These are phyloP conservation scores for Trypanosoma congolense DNA, from an alignment of 208 protist species.

Conservation along the genomic window DNA sequence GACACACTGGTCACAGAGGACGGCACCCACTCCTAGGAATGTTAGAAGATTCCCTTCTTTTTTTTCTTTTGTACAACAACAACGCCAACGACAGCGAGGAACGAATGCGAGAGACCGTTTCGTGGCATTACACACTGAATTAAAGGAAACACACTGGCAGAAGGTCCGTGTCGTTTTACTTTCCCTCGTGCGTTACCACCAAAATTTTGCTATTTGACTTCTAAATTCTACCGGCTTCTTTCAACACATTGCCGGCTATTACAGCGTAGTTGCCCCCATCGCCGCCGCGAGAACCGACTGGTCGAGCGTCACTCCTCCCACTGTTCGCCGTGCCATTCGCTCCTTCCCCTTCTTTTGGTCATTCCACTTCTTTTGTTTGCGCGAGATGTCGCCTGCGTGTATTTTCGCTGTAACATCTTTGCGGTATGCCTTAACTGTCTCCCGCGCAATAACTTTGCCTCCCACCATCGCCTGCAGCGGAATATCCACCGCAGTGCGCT, in stretches of 20 bases:
- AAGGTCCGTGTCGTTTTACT: neutral
- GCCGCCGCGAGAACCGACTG: constrained; percentile 90
- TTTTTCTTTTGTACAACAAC: too few species aligned
- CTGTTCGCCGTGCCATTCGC: constrained; percentile 87
- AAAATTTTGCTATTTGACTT: neutral
- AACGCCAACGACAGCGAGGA: too few species aligned
- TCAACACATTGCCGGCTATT: too few species aligned
- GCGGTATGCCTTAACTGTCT: constrained; percentile 90
- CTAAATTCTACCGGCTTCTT: too few species aligned
- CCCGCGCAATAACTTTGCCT: constrained; percentile 87
- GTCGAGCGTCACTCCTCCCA: constrained; percentile 90
- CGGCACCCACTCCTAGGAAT: too few species aligned
- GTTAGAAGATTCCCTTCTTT: too few species aligned
- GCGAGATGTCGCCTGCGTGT: constrained; percentile 94
- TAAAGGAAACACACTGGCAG: too few species aligned
- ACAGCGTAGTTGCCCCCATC: constrained; percentile 65
- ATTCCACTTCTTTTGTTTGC: constrained; percentile 95
- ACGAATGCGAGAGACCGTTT: too few species aligned
- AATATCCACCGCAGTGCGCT: constrained; percentile 87
- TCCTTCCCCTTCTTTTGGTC: constrained; percentile 98
- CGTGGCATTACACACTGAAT: too few species aligned
- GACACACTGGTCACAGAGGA: too few species aligned
- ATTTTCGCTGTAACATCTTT: constrained; percentile 95
- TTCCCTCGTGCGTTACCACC: neutral
- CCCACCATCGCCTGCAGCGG: constrained; percentile 89